phyloP scores from a whole-genome alignment of 2,329 filamentous ascomycete genomes.

The Cryphonectria carpinicola region DNA sequence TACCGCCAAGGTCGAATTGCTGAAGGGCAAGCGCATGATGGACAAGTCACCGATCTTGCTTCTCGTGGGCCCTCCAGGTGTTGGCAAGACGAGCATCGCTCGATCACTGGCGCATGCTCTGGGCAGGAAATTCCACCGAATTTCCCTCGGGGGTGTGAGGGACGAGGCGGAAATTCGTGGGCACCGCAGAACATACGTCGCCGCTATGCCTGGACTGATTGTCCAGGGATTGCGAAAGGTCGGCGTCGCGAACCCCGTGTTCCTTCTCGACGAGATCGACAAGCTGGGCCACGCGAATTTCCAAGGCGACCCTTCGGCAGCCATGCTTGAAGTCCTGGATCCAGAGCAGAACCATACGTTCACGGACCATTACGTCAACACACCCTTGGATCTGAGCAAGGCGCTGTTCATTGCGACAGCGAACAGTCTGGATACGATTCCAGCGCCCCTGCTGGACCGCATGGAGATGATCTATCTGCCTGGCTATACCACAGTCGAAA shows the following conservation, averaged over 20 bases:
- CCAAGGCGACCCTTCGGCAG: conserved; percentile 93
- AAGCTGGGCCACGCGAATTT: conserved; percentile 91
- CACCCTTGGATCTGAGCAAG: conserved; percentile 94
- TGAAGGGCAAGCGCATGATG: conserved; percentile 81
- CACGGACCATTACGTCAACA: conserved; percentile 93
- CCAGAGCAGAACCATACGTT: conserved; percentile 97
- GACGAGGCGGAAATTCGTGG: conserved; percentile 97
- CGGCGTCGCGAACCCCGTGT: conserved; percentile 91
- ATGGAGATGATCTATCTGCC: conserved; percentile 96
- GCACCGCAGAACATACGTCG: conserved; percentile 93
- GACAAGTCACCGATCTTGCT: conserved; percentile 97
- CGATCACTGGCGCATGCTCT: conserved; percentile 91
- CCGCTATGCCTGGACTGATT: conserved; percentile 96
- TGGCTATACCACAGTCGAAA: conserved; percentile 96
- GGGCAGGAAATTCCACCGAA: conserved; percentile 93
- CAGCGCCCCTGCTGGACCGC: conserved; percentile 87
- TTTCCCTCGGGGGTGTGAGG: conserved; percentile 91
- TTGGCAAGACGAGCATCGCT: conserved; percentile 93
- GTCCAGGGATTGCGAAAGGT: conserved; percentile 95
- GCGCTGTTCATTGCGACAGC: conserved; percentile 97
- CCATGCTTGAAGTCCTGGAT: conserved; percentile 97
- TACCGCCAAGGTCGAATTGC: conserved; percentile 70
- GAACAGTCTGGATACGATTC: conserved; percentile 93
- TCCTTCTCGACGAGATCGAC: conserved; percentile 96
- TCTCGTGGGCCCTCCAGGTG: conserved; percentile 89